Evolutionary conservation across 192 early-diverging fungal genomes (phyloP), one percentile per base, ranked within the genome.

Genomic region (Coemansia sp.): DNA sequence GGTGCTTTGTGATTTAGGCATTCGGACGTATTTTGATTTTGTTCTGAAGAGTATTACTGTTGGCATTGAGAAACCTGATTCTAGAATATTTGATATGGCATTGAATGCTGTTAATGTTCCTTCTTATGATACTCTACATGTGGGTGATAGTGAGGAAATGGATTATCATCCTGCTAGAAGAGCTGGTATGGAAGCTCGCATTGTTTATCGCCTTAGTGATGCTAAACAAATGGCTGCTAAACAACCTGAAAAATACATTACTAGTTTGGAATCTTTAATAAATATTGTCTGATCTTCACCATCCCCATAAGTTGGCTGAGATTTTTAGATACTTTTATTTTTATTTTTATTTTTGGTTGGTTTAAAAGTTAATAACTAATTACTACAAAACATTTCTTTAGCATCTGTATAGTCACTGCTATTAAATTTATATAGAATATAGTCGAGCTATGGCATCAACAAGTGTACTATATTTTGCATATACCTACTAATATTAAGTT

Each of bases 11-110:
- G 50, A 52, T 54, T 33, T 82, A 30, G 74, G 79, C n/a, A 67
- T 89, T 9, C 62, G 71, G 11, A 30, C 66, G 20, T 86, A 84
- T 55, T 86, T 88, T 76, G 84, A 89, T 53, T 88, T 89, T 72
- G 74, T 87, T 0, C 31, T 87, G 20, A 71, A 75, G 14, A 89
- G 88, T 58, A 66, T 77, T 22, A 61, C 59, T 11, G 78, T 74
- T 1, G 86, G 85, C 5, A 51, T 80, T 27, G 86, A 89, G 63
- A 89, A 89, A 57, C 88, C 88, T 0, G 65, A 75, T 30, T 51
- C 39, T 19, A 52, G 57, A 25, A 85, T 88, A 1, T 89, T 87
- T 71, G 76, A 84, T 23, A 67, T 78, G 61, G 87, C 88, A 0
- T 55, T 88, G 31, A 24, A 56, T 14, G 69, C 80, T 2, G 65